These are phyloP conservation scores for Solanum paucissectum DNA, from an alignment of 257 asterid genomes.

Conservation along the genomic window DNA sequence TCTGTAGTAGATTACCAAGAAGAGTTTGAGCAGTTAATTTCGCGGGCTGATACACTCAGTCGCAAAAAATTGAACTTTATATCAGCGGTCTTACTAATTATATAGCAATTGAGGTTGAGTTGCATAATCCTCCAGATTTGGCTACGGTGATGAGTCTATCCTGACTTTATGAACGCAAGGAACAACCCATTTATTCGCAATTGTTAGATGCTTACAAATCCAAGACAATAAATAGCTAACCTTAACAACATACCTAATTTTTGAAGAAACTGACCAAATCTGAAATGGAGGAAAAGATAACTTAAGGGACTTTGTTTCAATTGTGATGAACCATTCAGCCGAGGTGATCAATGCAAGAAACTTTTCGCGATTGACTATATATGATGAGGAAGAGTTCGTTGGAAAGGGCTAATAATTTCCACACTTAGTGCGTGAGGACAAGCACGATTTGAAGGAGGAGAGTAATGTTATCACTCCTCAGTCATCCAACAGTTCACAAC, in stretches of 20 bases:
- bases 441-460: background rate
- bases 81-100: background rate
- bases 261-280: background rate
- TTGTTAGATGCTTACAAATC: background rate
- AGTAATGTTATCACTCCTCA: background rate
- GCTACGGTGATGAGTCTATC: too few relatives aligned
- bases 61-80: background rate
- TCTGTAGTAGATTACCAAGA: background rate
- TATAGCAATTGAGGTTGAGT: background rate
- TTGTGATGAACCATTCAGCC: too few relatives aligned
- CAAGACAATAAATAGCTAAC: background rate
- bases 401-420: too few relatives aligned
- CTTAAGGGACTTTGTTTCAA: background rate
- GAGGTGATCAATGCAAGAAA: background rate
- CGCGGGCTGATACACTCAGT: background rate
- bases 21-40: background rate
- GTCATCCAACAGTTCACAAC: background rate
- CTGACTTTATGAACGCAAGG: background rate
- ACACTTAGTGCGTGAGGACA: too few relatives aligned
- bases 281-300: background rate
- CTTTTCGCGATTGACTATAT: background rate
- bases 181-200: background rate
- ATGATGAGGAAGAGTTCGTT: too few relatives aligned
- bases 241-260: background rate
- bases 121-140: too few relatives aligned